Evolutionary conservation across 805 yeast species (phyloP).

Genomic region (Metschnikowia orientalis): DNA sequence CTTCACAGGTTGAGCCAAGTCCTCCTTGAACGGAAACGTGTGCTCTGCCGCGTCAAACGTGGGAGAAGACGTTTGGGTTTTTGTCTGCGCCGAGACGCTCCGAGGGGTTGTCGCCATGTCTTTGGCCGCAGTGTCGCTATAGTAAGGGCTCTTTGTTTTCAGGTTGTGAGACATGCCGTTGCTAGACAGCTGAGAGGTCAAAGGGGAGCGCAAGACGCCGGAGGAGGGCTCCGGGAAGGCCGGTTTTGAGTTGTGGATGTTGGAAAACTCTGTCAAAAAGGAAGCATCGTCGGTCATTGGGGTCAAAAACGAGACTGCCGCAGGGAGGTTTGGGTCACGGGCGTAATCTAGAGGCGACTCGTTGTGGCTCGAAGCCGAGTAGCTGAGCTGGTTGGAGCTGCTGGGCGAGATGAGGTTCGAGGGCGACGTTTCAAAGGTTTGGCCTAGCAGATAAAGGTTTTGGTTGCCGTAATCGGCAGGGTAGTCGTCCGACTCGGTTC

Average conservation of each 20-base stretch:
- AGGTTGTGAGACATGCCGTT: constrained; percentile 2
- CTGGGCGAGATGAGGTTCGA: not conserved
- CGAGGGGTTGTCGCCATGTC: too few relatives aligned
- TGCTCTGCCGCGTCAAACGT: too few relatives aligned
- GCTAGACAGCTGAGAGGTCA: constrained; percentile 4
- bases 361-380: not conserved
- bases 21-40: too few relatives aligned
- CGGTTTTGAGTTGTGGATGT: constrained; percentile 1
- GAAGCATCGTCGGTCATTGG: constrained; percentile 5
- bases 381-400: not conserved
- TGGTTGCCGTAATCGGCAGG: constrained; percentile 1
- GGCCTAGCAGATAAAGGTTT: constrained; percentile 2
- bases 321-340: not conserved
- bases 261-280: constrained; percentile 4
- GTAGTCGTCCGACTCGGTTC: not conserved
- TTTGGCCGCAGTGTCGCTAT: too few relatives aligned
- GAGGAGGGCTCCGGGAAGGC: constrained; percentile 1
- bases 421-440: constrained; percentile 3
- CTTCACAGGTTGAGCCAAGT: too few relatives aligned
- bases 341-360: not conserved
- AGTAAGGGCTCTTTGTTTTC: too few relatives aligned
- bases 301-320: not conserved
- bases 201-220: constrained; percentile 1
- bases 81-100: too few relatives aligned
- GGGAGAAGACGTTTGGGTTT: too few relatives aligned